phyloP scores from a whole-genome alignment of 441 rosid genomes.

The Corymbia calophylla region DNA sequence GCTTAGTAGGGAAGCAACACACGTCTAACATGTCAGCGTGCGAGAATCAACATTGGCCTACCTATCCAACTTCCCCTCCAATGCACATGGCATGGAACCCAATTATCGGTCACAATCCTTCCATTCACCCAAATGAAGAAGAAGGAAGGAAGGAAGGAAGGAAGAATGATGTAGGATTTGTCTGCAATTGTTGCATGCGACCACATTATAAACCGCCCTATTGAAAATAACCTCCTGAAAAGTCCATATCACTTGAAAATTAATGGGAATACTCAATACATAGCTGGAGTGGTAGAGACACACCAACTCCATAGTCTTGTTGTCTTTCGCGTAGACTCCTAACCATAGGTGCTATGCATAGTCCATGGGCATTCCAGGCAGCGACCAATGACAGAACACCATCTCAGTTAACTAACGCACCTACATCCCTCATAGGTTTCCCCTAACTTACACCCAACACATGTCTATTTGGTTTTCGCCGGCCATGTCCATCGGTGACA shows the following conservation, averaged over 20 bases:
- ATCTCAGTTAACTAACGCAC: background rate
- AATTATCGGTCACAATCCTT: background rate
- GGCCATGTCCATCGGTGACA: background rate
- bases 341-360: background rate
- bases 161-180: background rate
- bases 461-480: background rate
- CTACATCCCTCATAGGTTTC: background rate
- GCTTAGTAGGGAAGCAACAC: background rate
- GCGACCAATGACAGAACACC: background rate
- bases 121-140: background rate
- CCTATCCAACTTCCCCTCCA: slow-evolving; percentile 4
- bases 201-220: background rate
- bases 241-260: background rate
- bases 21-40: slow-evolving; percentile 2
- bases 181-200: slow-evolving; percentile 6
- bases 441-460: background rate
- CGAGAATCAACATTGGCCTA: slow-evolving; percentile 8
- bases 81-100: slow-evolving; percentile 26
- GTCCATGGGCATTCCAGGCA: background rate
- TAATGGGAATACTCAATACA: background rate
- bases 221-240: slow-evolving; percentile 15
- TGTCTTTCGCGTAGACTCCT: background rate
- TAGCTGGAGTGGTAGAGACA: background rate
- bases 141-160: too few species aligned
- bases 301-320: background rate